A percentile compares a stretch with the other conserved stretches of the same genome.
Conservation (phyloP, 331 rosid genomes). For the Erythrophleum ivorense region DNA sequence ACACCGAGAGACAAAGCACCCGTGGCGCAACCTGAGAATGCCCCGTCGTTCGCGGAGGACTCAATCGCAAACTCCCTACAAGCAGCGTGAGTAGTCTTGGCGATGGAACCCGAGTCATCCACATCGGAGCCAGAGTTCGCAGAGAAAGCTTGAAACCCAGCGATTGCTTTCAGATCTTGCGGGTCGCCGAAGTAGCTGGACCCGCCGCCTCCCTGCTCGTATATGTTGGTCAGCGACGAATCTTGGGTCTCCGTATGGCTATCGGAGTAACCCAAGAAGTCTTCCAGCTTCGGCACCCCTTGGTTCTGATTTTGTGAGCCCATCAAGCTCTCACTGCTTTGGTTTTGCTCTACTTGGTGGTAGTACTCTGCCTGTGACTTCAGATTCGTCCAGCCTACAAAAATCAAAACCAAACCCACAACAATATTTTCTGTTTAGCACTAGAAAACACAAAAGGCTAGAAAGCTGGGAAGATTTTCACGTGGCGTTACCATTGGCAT, state of each 20-base stretch:
- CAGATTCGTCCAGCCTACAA: conserved; percentile 72
- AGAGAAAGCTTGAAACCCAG: conserved; percentile 82
- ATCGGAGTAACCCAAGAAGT: conserved; percentile 82
- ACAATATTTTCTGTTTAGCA: background rate
- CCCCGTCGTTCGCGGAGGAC: conserved; percentile 65
- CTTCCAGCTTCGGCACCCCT: conserved; percentile 80
- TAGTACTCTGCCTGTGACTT: conserved; percentile 57
- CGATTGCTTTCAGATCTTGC: conserved; percentile 72
- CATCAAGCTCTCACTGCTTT: conserved; percentile 33
- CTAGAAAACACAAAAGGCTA: background rate
- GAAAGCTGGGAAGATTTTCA: background rate
- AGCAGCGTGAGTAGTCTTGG: conserved; percentile 50
- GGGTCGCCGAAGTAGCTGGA: conserved; percentile 64
- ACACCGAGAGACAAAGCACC: conserved; percentile 73
- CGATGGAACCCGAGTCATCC: conserved; percentile 82
- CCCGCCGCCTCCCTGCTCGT: conserved; percentile 58
- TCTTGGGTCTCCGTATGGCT: conserved; percentile 92
- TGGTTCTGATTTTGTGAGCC: conserved; percentile 50
- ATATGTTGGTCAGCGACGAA: conserved; percentile 84
- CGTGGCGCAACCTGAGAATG: conserved; percentile 47
- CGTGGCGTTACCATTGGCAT: conserved; percentile 58
- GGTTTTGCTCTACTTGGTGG: conserved; percentile 45
- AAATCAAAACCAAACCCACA: background rate
- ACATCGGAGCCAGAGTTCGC: conserved; percentile 94
- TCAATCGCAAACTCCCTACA: conserved; percentile 62